phyloP scores from a whole-genome alignment of 176 grass and related monocot genomes.

The Oryza meyeriana region DNA sequence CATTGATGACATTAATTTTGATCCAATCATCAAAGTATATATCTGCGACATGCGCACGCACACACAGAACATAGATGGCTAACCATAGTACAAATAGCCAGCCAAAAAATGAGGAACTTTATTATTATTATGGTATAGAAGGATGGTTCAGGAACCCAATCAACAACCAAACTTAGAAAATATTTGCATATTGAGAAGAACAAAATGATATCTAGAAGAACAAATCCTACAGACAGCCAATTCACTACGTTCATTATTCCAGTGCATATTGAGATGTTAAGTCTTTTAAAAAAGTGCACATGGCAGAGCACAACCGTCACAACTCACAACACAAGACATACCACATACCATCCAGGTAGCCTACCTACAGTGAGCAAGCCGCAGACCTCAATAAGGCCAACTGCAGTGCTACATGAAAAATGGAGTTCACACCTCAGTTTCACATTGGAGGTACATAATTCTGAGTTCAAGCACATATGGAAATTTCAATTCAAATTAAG shows the following conservation, averaged over 20 bases:
- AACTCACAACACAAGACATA: background rate
- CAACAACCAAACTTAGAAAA: background rate
- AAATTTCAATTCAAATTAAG: too few species aligned
- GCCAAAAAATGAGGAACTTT: background rate
- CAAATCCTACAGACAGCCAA: background rate
- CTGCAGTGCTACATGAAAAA: conserved; percentile 30
- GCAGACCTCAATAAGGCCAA: background rate
- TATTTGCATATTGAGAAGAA: too few species aligned
- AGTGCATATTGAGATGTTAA: background rate
- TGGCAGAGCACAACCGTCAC: background rate
- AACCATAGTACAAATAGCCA: background rate
- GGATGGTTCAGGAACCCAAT: background rate
- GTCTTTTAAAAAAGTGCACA: too few species aligned
- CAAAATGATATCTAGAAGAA: conserved; percentile 17
- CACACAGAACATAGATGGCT: background rate
- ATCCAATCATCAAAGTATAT: background rate
- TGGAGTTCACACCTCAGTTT: too few species aligned
- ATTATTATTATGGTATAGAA: background rate
- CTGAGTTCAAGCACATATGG: too few species aligned
- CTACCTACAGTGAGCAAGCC: background rate
- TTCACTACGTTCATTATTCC: conserved; percentile 17
- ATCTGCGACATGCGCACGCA: background rate
- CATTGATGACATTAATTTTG: background rate
- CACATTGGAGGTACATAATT: too few species aligned
- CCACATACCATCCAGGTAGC: background rate